A percentile compares a stretch with the other conserved stretches of the same genome.
Evolutionary conservation across 768 basidiomycete genomes (phyloP).

Genomic region (Hemileccinum impolitum): DNA sequence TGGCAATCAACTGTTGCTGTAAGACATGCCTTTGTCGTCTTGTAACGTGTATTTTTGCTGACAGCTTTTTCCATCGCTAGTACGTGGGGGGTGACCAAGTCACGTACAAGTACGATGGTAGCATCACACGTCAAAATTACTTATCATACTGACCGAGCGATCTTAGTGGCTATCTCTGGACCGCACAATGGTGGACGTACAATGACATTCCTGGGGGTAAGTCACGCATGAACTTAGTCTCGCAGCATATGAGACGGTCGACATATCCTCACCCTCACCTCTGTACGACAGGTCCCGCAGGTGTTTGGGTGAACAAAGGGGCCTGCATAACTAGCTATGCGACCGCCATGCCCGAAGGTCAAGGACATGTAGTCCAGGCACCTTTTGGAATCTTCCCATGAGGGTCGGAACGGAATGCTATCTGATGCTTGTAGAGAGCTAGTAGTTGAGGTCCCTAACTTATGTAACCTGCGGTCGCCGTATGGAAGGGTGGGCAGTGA

Average conservation of each 20-base stretch:
- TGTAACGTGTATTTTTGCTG: not conserved
- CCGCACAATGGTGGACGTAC: constrained; percentile 47
- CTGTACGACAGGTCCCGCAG: constrained; percentile 11
- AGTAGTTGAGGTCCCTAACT: no score
- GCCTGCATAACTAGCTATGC: constrained; percentile 5
- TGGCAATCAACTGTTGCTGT: constrained; percentile 43
- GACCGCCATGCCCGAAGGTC: not conserved
- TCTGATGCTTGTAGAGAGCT: not conserved
- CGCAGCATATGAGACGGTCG: no score
- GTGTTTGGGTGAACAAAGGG: constrained; percentile 16
- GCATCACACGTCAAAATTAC: no score
- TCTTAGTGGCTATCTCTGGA: constrained; percentile 47
- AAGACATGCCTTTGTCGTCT: constrained; percentile 10
- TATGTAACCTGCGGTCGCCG: no score
- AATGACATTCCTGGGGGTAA: constrained; percentile 35
- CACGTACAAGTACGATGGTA: constrained; percentile 36
- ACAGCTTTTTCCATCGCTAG: constrained; percentile 18
- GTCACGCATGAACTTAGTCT: not conserved
- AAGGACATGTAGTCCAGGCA: not conserved
- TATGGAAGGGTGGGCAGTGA: no score
- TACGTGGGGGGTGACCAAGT: constrained; percentile 46
- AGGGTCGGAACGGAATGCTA: not conserved
- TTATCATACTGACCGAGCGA: not conserved
- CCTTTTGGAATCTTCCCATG: constrained; percentile 4
- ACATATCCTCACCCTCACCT: not conserved